Percentiles rank a stretch among this genome's conserved stretches.
phyloP scores from a whole-genome alignment of 176 grass and related monocot species.

The Carex parvula region DNA sequence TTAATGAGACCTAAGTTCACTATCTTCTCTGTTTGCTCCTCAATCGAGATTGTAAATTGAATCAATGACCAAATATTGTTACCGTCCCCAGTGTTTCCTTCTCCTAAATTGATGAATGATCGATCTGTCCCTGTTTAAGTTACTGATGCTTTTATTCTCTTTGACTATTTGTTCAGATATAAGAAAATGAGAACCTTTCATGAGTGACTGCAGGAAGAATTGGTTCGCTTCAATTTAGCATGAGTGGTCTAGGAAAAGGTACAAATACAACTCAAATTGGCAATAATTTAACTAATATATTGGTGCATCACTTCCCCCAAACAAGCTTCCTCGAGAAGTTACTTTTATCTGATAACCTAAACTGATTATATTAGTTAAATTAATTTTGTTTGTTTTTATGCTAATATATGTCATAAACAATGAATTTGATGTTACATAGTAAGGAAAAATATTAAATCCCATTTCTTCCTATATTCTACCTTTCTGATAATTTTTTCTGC shows the following conservation, averaged over 20 bases:
- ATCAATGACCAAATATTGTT: not conserved
- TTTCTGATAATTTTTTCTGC: too few relatives aligned
- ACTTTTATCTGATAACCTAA: too few relatives aligned
- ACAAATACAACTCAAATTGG: not conserved
- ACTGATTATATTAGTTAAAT: too few relatives aligned
- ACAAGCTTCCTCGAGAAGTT: too few relatives aligned
- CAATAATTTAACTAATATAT: too few relatives aligned
- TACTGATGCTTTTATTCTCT: not conserved
- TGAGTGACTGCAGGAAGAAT: not conserved
- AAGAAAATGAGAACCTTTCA: not conserved
- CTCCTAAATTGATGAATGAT: not conserved
- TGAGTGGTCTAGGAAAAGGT: not conserved
- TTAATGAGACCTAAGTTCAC: not conserved
- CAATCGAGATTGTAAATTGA: not conserved
- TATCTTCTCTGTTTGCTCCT: not conserved
- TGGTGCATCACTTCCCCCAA: too few relatives aligned
- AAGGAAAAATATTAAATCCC: not conserved
- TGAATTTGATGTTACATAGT: too few relatives aligned
- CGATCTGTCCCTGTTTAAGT: not conserved
- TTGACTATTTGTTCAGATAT: not conserved
- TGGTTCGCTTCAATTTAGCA: not conserved
- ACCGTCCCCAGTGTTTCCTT: not conserved
- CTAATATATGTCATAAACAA: too few relatives aligned
- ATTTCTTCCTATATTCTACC: too few relatives aligned
- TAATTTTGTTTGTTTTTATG: too few relatives aligned